A percentile compares a stretch with the other conserved stretches of the same genome.
Conservation (phyloP, 805 yeast species). For the Allodekkera sacchari region DNA sequence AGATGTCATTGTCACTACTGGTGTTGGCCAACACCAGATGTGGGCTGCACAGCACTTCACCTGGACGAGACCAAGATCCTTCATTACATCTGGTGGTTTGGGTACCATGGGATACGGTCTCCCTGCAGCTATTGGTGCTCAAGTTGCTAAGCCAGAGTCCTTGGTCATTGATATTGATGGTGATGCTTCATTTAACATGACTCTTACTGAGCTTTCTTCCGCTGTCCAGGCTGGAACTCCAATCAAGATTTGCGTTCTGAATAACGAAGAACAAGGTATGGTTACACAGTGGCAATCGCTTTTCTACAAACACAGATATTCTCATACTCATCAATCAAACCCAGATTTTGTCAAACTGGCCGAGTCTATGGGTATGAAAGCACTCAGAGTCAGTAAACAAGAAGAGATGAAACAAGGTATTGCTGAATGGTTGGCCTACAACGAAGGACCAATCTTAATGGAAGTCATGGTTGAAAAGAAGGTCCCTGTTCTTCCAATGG, state of each 20-base stretch:
- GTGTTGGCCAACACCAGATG: slow-evolving; percentile 99
- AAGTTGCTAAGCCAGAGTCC: slow-evolving; percentile 91
- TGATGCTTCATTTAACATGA: slow-evolving; percentile 99
- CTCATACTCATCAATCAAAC: slow-evolving; percentile 96
- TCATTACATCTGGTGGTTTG: slow-evolving; percentile 97
- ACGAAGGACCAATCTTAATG: slow-evolving; percentile 77
- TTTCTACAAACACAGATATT: slow-evolving; percentile 92
- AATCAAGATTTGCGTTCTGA: slow-evolving; percentile 78
- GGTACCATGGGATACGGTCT: slow-evolving; percentile 99
- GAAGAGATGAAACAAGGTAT: slow-evolving; percentile 53
- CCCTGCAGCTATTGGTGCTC: slow-evolving; percentile 98
- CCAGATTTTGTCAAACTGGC: slow-evolving; percentile 92
- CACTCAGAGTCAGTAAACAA: slow-evolving; percentile 63
- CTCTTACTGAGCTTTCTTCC: slow-evolving; percentile 83
- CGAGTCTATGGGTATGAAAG: slow-evolving; percentile 88
- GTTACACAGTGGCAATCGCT: slow-evolving; percentile 99
- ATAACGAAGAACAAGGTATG: slow-evolving; percentile 99
- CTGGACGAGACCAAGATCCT: slow-evolving; percentile 87
- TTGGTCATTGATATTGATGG: slow-evolving; percentile 96
- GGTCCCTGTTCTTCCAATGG: slow-evolving; percentile 98
- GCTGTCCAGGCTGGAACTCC: slow-evolving; percentile 94
- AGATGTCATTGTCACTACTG: slow-evolving; percentile 87
- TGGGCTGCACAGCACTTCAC: slow-evolving; percentile 99
- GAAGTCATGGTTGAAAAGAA: slow-evolving; percentile 88
- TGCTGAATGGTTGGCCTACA: slow-evolving; percentile 60